Evolutionary conservation across 106 monocot species (phyloP).

Genomic region (Xerophyta viscosa): DNA sequence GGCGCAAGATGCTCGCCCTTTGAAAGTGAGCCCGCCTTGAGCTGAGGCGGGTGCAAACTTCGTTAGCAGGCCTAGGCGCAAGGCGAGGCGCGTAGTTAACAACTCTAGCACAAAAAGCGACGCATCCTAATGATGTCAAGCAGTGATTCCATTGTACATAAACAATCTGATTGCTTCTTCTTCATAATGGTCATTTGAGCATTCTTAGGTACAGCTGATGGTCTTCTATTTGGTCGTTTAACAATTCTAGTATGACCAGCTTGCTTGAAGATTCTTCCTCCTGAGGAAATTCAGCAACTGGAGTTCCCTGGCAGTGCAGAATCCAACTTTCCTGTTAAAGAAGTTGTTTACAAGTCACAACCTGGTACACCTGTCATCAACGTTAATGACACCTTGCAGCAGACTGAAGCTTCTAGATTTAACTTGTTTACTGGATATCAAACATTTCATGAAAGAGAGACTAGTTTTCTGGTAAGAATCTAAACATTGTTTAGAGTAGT

Average conservation of each 20-base stretch:
- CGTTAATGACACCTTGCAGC: conserved; percentile 20
- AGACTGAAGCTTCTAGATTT: conserved; percentile 41
- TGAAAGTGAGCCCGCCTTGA: no score
- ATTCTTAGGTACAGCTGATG: background rate
- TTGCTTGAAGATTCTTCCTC: conserved; percentile 66
- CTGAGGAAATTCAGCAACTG: conserved; percentile 51
- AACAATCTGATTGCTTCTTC: no score
- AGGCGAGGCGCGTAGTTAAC: no score
- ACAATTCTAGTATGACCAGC: conserved; percentile 21
- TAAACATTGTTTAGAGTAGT: background rate
- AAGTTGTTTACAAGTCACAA: conserved; percentile 56
- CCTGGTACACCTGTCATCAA: conserved; percentile 8
- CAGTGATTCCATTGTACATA: no score
- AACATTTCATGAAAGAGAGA: conserved; percentile 73
- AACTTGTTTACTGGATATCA: conserved; percentile 84
- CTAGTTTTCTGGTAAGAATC: conserved; percentile 66
- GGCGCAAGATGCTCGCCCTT: no score
- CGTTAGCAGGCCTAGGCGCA: no score
- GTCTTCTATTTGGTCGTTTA: background rate
- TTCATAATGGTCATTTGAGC: no score
- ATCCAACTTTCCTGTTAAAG: conserved; percentile 35
- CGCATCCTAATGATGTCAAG: no score
- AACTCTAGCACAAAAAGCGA: no score
- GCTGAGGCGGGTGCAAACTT: no score
- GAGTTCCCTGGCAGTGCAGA: conserved; percentile 41